Percentiles rank a stretch among this genome's conserved stretches.
These are phyloP conservation scores for Cucumis sativus DNA, from an alignment of 306 rosid genomes.

Conservation along the genomic window Cucumber_9930_V3 NC_026660.2:22214001-22214500, in stretches of 20 bases:
- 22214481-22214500: background rate
- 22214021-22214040: background rate
- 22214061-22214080: background rate
- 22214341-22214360: background rate
- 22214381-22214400: constrained; percentile 18
- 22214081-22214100: background rate
- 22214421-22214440: constrained; percentile 71
- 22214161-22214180: background rate
- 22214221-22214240: background rate
- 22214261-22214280: background rate
- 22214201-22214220: background rate
- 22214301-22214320: background rate
- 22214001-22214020: background rate
- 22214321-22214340: background rate
- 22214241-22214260: background rate
- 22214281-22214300: background rate
- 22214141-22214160: background rate
- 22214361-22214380: background rate
- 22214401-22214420: constrained; percentile 59
- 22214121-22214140: background rate
- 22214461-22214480: constrained; percentile 38
- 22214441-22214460: constrained; percentile 55
- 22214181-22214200: background rate
- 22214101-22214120: background rate
- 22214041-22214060: background rate